These are phyloP conservation scores for Epichloe hybrida DNA, from an alignment of 2,329 filamentous ascomycete genomes.

Conservation along the genomic window DNA sequence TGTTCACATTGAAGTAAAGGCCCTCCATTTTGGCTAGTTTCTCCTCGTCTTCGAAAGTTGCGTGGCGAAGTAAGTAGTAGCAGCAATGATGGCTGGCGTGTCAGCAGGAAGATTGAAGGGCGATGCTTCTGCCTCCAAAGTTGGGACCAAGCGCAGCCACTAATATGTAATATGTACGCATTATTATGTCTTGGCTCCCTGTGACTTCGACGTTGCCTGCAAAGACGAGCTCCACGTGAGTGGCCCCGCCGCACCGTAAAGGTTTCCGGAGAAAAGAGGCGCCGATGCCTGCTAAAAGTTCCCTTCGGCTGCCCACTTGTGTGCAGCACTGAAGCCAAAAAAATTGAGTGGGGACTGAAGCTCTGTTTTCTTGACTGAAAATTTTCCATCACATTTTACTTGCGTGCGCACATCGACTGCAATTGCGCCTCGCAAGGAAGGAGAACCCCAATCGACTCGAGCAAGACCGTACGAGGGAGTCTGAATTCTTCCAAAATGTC, in stretches of 20 bases:
- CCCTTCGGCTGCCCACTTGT: conserved; percentile 13
- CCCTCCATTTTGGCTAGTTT: conserved; percentile 55
- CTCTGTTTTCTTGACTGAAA: conserved; percentile 23
- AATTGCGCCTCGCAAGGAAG: conserved; percentile 25
- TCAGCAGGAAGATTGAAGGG: neutral
- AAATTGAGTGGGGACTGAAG: conserved; percentile 23
- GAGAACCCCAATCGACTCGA: conserved; percentile 18
- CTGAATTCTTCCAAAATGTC: conserved; percentile 46
- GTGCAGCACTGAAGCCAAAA: conserved; percentile 13
- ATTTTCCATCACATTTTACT: conserved; percentile 27
- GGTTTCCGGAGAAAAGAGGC: conserved; percentile 13
- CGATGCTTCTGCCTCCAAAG: neutral
- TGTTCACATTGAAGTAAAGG: conserved; percentile 87
- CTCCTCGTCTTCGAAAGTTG: neutral
- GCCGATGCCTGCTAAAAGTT: conserved; percentile 11
- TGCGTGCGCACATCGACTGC: conserved; percentile 22
- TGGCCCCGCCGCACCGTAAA: neutral
- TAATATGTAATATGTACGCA: neutral
- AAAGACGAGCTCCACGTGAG: conserved; percentile 7
- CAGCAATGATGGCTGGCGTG: neutral
- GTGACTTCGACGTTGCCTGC: neutral
- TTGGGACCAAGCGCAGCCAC: neutral
- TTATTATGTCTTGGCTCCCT: neutral
- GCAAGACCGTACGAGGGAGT: conserved; percentile 19
- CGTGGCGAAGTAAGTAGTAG: neutral